Evolutionary conservation across 805 yeast species (phyloP), one percentile per base, ranked within the genome.

Genomic region (Myxozyma udenii): DNA sequence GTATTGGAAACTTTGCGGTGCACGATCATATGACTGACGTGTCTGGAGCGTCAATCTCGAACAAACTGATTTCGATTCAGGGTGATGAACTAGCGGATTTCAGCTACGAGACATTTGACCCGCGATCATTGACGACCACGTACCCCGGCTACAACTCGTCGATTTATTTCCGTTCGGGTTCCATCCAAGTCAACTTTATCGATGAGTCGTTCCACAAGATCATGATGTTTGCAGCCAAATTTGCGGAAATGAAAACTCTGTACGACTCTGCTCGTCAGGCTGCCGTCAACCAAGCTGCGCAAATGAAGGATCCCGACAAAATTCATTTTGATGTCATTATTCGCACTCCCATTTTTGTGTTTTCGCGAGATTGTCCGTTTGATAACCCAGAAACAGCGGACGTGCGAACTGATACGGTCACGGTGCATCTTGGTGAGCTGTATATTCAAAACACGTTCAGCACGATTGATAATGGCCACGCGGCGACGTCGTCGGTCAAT

Each of bases 251-350:
- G 95, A 93, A 93, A 67, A 79, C 78, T 3, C 74, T 90, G n/a
- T 95, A 86, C 67, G 98, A 93, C 63, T 73, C 78, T 19, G 95
- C 98, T 0, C 78, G 98, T 51, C 87, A 84, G 62, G 87, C 89
- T 9, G 96, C 98, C 0, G 78, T 88, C 60, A 79, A 84, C 60
- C 95, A 87, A 66, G 93, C 93, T 0, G 80, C 73, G 40, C 81
- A 80, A 56, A 74, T 83, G 39, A 77, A 78, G 39, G 74, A 72
- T 14, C 77, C 86, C 0, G 76, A 72, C 42, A 78, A 75, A 58
- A 81, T 89, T 69, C 81, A 82, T 57, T 78, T 90, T 64, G 85
- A 90, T 61, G 68, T 95, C 30, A 68, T 79, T 16, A 74, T 93
- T 14, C 77, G 79, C 46, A 87, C 97, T 0, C 99, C 98, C 0